Percentiles rank a stretch among this genome's conserved stretches.
Conservation (phyloP, 352 stramenopile species). For the Phytophthora vignae region DNA sequence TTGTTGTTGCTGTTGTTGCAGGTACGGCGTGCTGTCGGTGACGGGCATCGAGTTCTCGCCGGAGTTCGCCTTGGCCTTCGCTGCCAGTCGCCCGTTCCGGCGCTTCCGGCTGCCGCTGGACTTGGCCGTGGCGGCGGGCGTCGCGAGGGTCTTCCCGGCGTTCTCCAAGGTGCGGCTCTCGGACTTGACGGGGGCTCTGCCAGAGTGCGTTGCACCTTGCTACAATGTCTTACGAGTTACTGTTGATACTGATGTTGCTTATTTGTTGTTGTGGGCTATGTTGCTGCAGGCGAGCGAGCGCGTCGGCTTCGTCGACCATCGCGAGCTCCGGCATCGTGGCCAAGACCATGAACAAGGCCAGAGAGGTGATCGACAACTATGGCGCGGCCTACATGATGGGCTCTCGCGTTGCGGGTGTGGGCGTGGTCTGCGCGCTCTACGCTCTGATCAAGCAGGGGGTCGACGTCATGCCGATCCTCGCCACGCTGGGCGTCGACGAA, state of each 20-base stretch:
- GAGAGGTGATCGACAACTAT: slow-evolving; percentile 86
- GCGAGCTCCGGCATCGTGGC: slow-evolving; percentile 51
- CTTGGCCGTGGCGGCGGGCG: slow-evolving; percentile 66
- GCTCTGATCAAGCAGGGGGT: slow-evolving; percentile 83
- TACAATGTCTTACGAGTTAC: background rate
- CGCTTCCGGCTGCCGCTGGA: slow-evolving; percentile 83
- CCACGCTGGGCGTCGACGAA: slow-evolving; percentile 74
- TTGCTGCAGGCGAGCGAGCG: slow-evolving; percentile 32
- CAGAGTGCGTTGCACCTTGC: slow-evolving; percentile 46
- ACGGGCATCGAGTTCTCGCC: slow-evolving; percentile 78
- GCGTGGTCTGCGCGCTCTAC: slow-evolving; percentile 80
- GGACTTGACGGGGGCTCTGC: slow-evolving; percentile 63
- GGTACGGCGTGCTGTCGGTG: slow-evolving; percentile 58
- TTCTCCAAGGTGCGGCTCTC: slow-evolving; percentile 80
- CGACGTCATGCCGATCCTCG: slow-evolving; percentile 81
- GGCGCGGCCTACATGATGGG: slow-evolving; percentile 91
- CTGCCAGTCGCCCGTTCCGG: slow-evolving; percentile 83
- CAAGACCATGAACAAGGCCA: slow-evolving; percentile 75
- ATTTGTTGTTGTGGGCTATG: slow-evolving; percentile 10
- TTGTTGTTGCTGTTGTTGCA: background rate
- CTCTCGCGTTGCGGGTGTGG: slow-evolving; percentile 79
- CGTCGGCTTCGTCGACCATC: slow-evolving; percentile 13
- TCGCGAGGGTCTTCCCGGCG: slow-evolving; percentile 74
- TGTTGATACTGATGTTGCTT: background rate
- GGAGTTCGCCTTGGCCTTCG: slow-evolving; percentile 88